Percentiles rank a stretch among this genome's conserved stretches.
These are phyloP conservation scores for Lolium perenne DNA, from an alignment of 176 grass and related monocot species.

Conservation along the genomic window DNA sequence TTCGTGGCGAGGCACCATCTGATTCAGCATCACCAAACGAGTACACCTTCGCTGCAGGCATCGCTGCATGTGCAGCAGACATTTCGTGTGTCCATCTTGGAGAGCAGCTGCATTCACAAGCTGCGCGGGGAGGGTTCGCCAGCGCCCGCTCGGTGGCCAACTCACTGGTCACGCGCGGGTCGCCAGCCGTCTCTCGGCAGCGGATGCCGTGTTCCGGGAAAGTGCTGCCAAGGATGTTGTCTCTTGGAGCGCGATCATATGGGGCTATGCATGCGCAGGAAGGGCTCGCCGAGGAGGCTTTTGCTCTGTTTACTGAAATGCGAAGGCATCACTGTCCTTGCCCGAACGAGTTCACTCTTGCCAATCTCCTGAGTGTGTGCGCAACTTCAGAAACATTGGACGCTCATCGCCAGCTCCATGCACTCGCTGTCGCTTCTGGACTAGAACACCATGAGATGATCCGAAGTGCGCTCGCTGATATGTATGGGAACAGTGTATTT, in stretches of 20 bases:
- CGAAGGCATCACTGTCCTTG: constrained; percentile 20
- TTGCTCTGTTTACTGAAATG: constrained; percentile 60
- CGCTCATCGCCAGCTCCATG: constrained; percentile 54
- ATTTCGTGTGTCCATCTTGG: constrained; percentile 33
- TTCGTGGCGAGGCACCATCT: constrained; percentile 14
- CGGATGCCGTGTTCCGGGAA: constrained; percentile 48
- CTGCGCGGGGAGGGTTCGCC: constrained; percentile 47
- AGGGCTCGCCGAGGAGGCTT: constrained; percentile 45
- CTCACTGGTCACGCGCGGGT: constrained; percentile 52
- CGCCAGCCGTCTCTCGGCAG: constrained; percentile 37
- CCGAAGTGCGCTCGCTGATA: constrained; percentile 49
- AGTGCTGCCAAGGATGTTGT: constrained; percentile 58
- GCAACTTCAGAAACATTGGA: constrained; percentile 46
- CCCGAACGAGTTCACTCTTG: constrained; percentile 67
- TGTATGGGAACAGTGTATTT: constrained; percentile 66
- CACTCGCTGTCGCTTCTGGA: constrained; percentile 34
- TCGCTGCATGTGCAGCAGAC: constrained; percentile 49
- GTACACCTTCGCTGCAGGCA: constrained; percentile 60
- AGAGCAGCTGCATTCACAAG: constrained; percentile 60
- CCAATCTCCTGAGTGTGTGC: constrained; percentile 56
- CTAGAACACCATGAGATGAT: constrained; percentile 50
- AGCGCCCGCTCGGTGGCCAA: constrained; percentile 48
- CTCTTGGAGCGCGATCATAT: constrained; percentile 73
- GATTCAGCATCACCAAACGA: constrained; percentile 46
- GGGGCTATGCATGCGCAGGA: constrained; percentile 53